A percentile compares a stretch with the other conserved stretches of the same genome.
phyloP scores from a whole-genome alignment of 345 rosid genomes.

The Cardamine resedifolia region DNA sequence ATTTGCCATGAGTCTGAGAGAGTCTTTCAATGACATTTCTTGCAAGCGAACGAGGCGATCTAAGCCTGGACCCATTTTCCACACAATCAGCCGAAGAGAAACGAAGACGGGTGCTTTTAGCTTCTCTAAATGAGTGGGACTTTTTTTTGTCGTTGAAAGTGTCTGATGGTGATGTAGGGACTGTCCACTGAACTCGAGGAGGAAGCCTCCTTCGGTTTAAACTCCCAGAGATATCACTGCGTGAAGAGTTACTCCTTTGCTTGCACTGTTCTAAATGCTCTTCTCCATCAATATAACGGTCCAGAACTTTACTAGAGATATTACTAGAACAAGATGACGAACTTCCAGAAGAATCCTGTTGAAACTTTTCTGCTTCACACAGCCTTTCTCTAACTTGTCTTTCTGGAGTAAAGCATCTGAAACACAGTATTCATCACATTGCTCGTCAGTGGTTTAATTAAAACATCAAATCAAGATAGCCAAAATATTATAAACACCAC shows the following conservation, averaged over 20 bases:
- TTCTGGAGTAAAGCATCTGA: constrained; percentile 52
- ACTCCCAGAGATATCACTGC: constrained; percentile 44
- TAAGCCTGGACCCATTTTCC: constrained; percentile 63
- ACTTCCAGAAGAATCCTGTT: constrained; percentile 60
- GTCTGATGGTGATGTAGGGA: constrained; percentile 69
- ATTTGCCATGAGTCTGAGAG: constrained; percentile 55
- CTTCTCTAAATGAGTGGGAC: constrained; percentile 77
- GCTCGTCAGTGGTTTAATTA: background rate
- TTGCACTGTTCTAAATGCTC: constrained; percentile 61
- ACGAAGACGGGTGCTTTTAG: constrained; percentile 47
- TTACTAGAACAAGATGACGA: constrained; percentile 73
- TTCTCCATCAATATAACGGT: constrained; percentile 94
- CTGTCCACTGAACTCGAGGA: constrained; percentile 60
- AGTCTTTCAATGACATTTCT: constrained; percentile 86
- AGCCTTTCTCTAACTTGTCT: constrained; percentile 52
- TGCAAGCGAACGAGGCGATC: constrained; percentile 82
- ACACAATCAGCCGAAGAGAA: constrained; percentile 59
- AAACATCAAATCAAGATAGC: background rate
- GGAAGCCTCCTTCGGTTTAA: constrained; percentile 58
- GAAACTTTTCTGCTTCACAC: constrained; percentile 45
- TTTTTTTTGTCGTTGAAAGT: constrained; percentile 47
- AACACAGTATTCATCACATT: constrained; percentile 5
- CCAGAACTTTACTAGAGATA: constrained; percentile 75
- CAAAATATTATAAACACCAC: background rate
- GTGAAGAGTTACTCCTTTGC: constrained; percentile 46